Evolutionary conservation across 1,284 basidiomycete genomes (phyloP), one percentile per base, ranked within the genome.

Genomic region (Naganishia liquefaciens): DNA sequence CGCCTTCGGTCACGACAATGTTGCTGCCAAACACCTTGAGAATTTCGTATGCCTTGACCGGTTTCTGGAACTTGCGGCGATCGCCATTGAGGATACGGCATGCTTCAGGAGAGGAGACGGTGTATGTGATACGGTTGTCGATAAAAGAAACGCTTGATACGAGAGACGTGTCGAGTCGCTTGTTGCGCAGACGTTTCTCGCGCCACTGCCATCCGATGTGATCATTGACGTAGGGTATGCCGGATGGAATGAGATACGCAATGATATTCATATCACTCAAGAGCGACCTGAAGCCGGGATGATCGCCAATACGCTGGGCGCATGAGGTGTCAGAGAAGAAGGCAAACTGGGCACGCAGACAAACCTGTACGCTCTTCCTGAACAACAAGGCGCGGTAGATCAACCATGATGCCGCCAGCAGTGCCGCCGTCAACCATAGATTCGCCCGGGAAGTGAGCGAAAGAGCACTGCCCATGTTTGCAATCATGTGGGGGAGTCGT

Each of bases 1-100:
- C 82, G 21, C 81, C 82, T 70, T 86, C 85, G 0, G 84, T 83
- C 1, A 80, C 81, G n/a, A 86, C 79, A 61, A 86, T 83, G 66
- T 87, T 86, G 5, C 69, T 66, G 6, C 72, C 73, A 53, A 71
- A 73, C 17, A 70, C 61, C 17, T 64, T 54, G 15, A 72, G 53
- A 5, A 73, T 62, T 23, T 64, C 43, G 46, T 68, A 68, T 15
- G 57, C 46, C 51, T 69, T 55, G 13, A 63, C 57, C 10, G 64
- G 65, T 62, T 71, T 69, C 61, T 54, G 54, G 44, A 68, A 71
- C 44, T 39, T 54, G 51, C 44, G 62, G 39, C 68, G 47, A 57
- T 66, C 54, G 17, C 52, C 15, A 30, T 54, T 68, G 30, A 70
- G 39, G n/a, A 63, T 50, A 30, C 42, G 58, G 21, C 53, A 63